A percentile compares a stretch with the other conserved stretches of the same genome.
Evolutionary conservation across 164 flowering plant genomes (phyloP).

Genomic region (Umbilicus rupestris): DNA sequence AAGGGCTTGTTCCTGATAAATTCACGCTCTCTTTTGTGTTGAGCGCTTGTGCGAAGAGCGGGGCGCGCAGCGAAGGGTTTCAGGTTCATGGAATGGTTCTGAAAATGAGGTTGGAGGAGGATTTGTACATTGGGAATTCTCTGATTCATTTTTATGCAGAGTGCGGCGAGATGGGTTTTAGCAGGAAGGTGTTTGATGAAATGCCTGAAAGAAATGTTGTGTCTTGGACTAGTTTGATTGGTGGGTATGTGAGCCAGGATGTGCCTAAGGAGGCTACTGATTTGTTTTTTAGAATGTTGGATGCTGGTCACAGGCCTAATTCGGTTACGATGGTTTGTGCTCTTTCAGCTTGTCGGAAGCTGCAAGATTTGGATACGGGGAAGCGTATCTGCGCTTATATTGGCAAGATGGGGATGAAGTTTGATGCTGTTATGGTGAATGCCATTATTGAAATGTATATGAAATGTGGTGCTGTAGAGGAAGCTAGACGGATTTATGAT

Average conservation of each 20-base stretch:
- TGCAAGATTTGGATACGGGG: conserved; percentile 35
- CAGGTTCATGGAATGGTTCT: conserved; percentile 38
- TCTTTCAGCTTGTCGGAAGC: conserved; percentile 50
- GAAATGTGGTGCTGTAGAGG: conserved; percentile 43
- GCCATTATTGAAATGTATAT: conserved; percentile 56
- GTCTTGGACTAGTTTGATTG: conserved; percentile 55
- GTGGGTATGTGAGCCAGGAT: conserved; percentile 33
- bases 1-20: conserved; percentile 34
- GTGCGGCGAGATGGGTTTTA: conserved; percentile 30
- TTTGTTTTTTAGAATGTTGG: conserved; percentile 48
- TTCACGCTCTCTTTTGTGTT: conserved; percentile 40
- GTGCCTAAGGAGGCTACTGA: conserved; percentile 31
- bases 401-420: conserved; percentile 18
- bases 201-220: conserved; percentile 56
- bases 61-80: conserved; percentile 25
- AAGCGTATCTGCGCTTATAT: conserved; percentile 28
- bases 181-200: conserved; percentile 37
- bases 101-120: conserved; percentile 36
- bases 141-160: conserved; percentile 45
- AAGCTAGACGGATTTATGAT: conserved; percentile 32
- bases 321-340: conserved; percentile 49
- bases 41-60: conserved; percentile 39
- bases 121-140: conserved; percentile 35
- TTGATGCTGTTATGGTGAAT: conserved; percentile 35
- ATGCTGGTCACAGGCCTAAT: conserved; percentile 32